Evolutionary conservation across 495 filamentous ascomycete species (phyloP).

Genomic region (Penicillium canescens): DNA sequence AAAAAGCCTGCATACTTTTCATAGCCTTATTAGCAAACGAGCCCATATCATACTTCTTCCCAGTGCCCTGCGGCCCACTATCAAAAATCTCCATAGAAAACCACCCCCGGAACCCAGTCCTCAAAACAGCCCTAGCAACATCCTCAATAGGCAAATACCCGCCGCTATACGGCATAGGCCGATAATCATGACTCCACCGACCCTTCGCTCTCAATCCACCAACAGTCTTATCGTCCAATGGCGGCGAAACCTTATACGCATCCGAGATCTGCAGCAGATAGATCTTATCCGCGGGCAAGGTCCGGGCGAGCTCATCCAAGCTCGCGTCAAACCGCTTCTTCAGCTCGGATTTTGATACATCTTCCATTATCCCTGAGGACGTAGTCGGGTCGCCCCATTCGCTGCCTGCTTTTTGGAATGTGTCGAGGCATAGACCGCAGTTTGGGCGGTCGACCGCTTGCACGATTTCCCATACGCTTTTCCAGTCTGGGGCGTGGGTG

Average conservation of each 20-base stretch:
- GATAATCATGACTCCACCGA: constrained; percentile 70
- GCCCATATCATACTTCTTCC: constrained; percentile 58
- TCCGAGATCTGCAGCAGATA: constrained; percentile 77
- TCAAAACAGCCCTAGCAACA: constrained; percentile 64
- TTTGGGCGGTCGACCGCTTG: constrained; percentile 60
- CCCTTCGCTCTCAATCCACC: constrained; percentile 57
- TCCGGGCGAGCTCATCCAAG: constrained; percentile 52
- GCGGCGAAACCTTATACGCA: constrained; percentile 63
- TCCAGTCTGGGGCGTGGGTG: constrained; percentile 67
- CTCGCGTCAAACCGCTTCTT: constrained; percentile 50
- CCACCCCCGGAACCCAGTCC: constrained; percentile 71
- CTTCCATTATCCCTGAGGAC: constrained; percentile 56
- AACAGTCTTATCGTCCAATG: constrained; percentile 46
- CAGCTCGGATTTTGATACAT: constrained; percentile 40
- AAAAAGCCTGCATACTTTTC: constrained; percentile 53
- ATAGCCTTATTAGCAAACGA: constrained; percentile 61
- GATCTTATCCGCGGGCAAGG: constrained; percentile 69
- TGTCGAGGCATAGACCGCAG: constrained; percentile 77
- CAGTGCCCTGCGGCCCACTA: constrained; percentile 56
- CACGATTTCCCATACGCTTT: constrained; percentile 67
- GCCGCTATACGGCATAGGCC: constrained; percentile 69
- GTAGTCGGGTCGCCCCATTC: constrained; percentile 80
- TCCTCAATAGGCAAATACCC: constrained; percentile 72
- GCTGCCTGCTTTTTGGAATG: constrained; percentile 74
- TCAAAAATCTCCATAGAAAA: constrained; percentile 81